These are phyloP conservation scores for Fistulinella prunicolor DNA, from an alignment of 768 basidiomycete species.

Conservation along the genomic window DNA sequence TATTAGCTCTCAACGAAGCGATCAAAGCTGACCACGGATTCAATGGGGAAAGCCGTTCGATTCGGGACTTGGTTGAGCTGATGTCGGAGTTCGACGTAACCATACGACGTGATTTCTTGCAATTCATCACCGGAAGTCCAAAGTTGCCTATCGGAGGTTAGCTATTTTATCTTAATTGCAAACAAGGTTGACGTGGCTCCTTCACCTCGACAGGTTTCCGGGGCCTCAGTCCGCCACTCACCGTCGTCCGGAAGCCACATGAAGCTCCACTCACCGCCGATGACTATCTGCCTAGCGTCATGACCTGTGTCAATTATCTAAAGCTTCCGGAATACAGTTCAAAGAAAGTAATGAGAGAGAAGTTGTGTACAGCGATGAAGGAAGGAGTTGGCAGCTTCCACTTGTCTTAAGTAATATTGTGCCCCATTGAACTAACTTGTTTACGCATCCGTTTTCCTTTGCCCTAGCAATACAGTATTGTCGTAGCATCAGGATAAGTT, in stretches of 20 bases:
- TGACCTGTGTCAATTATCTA: constrained; percentile 98
- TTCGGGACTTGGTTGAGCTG: constrained; percentile 81
- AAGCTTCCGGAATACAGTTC: constrained; percentile 96
- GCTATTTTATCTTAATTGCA: constrained; percentile 24
- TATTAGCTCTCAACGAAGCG: constrained; percentile 77
- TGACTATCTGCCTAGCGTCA: constrained; percentile 94
- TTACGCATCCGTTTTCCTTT: constrained; percentile 14
- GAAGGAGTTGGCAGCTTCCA: constrained; percentile 98
- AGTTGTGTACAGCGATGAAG: constrained; percentile 78
- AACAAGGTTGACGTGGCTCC: background rate
- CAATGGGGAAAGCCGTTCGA: constrained; percentile 90
- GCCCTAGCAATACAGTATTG: constrained; percentile 9
- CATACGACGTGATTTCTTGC: constrained; percentile 82
- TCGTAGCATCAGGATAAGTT: constrained; percentile 6
- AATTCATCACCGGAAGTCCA: constrained; percentile 97
- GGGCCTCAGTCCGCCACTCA: constrained; percentile 88
- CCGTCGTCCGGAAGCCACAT: constrained; percentile 95
- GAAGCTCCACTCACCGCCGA: constrained; percentile 89
- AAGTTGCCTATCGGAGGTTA: constrained; percentile 93
- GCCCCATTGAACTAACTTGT: constrained; percentile 19
- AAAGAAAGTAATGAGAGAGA: constrained; percentile 80
- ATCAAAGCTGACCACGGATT: constrained; percentile 98
- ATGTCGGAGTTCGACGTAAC: constrained; percentile 77
- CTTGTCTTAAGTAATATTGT: constrained; percentile 61
- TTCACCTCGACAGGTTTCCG: constrained; percentile 87